Percentiles rank a stretch among this genome's conserved stretches.
phyloP scores from a whole-genome alignment of 2,329 filamentous ascomycete species.

The Curvularia spicifera region DNA sequence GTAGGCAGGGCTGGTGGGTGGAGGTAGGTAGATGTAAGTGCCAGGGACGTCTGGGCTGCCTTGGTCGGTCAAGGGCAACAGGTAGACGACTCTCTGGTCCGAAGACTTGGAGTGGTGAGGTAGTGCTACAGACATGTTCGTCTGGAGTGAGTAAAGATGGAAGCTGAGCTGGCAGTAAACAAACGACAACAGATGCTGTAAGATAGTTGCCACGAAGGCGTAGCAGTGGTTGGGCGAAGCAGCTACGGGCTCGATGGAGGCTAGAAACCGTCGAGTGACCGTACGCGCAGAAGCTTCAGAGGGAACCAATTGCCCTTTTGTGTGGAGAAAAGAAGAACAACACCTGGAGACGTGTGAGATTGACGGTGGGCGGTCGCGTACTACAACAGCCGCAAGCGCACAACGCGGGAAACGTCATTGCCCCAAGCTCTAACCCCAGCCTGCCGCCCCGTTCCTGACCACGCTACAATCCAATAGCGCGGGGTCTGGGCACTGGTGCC shows the following conservation, averaged over 20 bases:
- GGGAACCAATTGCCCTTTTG: constrained; percentile 29
- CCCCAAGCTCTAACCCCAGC: constrained; percentile 25
- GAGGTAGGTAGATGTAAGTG: constrained; percentile 89
- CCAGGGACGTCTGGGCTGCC: constrained; percentile 89
- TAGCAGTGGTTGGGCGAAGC: constrained; percentile 20
- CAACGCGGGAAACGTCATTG: constrained; percentile 31
- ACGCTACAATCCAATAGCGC: constrained; percentile 19
- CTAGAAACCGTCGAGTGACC: constrained; percentile 16
- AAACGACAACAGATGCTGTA: constrained; percentile 24
- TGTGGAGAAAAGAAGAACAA: constrained; percentile 22
- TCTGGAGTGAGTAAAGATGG: constrained; percentile 7
- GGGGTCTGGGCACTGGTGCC: constrained; percentile 13
- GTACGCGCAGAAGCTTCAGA: constrained; percentile 23
- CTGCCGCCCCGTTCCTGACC: constrained; percentile 17
- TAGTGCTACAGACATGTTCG: constrained; percentile 35
- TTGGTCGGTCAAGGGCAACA: constrained; percentile 89
- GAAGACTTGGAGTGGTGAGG: constrained; percentile 19
- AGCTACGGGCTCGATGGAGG: constrained; percentile 10
- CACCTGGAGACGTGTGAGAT: constrained; percentile 29
- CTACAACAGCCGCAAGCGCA: constrained; percentile 28
- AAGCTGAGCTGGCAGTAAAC: constrained; percentile 26
- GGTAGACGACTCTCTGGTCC: constrained; percentile 66
- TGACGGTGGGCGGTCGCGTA: constrained; percentile 31
- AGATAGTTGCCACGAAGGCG: constrained; percentile 5
- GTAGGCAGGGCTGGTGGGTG: constrained; percentile 74